phyloP scores from a whole-genome alignment of 164 flowering plant genomes.

The Vitis riparia region DNA sequence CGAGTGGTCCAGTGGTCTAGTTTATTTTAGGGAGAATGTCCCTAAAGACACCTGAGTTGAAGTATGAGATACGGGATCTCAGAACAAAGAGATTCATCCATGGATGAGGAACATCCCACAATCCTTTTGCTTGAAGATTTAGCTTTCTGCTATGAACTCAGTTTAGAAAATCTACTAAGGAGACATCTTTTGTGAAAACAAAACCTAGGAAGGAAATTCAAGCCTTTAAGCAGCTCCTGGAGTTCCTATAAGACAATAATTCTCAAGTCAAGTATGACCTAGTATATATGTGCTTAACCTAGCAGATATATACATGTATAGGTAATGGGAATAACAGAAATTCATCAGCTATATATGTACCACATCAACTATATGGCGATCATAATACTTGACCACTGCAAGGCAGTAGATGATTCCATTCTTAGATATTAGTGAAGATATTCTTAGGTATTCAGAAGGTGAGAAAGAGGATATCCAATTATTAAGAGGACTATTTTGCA shows the following conservation, averaged over 20 bases:
- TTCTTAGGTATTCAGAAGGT: conserved; percentile 36
- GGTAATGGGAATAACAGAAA: not conserved
- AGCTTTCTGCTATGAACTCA: conserved; percentile 63
- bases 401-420: conserved; percentile 60
- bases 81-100: conserved; percentile 87
- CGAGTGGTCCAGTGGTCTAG: conserved; percentile 47
- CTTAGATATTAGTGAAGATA: conserved; percentile 37
- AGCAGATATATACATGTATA: not conserved
- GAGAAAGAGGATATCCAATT: conserved; percentile 74
- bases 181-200: conserved; percentile 49
- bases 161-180: conserved; percentile 56
- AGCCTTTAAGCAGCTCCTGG: conserved; percentile 32
- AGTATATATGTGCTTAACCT: too few relatives aligned
- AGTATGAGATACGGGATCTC: conserved; percentile 54
- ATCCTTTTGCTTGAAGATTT: conserved; percentile 53
- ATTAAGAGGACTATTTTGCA: conserved; percentile 39
- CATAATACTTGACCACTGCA: conserved; percentile 70
- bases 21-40: conserved; percentile 44
- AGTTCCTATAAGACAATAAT: conserved; percentile 46
- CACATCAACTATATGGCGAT: conserved; percentile 34
- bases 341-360: conserved; percentile 20
- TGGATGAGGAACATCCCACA: conserved; percentile 91
- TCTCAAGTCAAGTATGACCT: too few relatives aligned
- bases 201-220: conserved; percentile 45
- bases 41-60: conserved; percentile 53